phyloP scores from a whole-genome alignment of 1,139 yeast genomes.

The Debaryomyces subglobosus region DNA sequence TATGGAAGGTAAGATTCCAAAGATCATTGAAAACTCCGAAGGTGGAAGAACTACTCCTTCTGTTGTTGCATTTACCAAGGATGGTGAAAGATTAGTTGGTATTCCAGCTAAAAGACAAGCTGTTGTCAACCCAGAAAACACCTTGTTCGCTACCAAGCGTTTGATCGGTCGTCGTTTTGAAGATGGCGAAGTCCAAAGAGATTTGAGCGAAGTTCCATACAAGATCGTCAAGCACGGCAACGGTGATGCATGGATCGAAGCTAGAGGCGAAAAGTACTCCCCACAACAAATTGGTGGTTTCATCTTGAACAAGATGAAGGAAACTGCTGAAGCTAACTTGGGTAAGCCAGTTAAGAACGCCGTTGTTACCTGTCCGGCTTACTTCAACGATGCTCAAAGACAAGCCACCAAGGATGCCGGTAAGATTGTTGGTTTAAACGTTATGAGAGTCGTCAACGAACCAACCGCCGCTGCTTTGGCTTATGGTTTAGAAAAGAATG shows the following conservation, averaged over 20 bases:
- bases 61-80: constrained; percentile 93
- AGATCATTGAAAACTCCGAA: constrained; percentile 93
- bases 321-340: constrained; percentile 86
- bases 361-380: constrained; percentile 98
- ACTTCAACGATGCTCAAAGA: constrained; percentile 97
- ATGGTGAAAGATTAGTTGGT: constrained; percentile 87
- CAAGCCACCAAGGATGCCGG: constrained; percentile 99
- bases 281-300: constrained; percentile 96
- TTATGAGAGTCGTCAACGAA: constrained; percentile 96
- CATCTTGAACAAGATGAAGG: constrained; percentile 89
- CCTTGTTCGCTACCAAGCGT: constrained; percentile 93
- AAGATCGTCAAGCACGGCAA: constrained; percentile 89
- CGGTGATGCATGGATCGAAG: constrained; percentile 98
- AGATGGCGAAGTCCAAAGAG: constrained; percentile 95
- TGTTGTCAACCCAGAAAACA: constrained; percentile 93
- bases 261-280: constrained; percentile 85
- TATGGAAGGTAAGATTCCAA: constrained; percentile 96
- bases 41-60: constrained; percentile 97
- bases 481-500: constrained; percentile 88
- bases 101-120: constrained; percentile 97
- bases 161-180: constrained; percentile 97
- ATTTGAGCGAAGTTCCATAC: constrained; percentile 92
- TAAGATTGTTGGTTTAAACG: constrained; percentile 94
- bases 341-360: constrained; percentile 70
- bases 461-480: constrained; percentile 99